Percentiles rank a stretch among this genome's conserved stretches.
Evolutionary conservation across 495 filamentous ascomycete genomes (phyloP).

Genomic region (Lichenothelia convexa): DNA sequence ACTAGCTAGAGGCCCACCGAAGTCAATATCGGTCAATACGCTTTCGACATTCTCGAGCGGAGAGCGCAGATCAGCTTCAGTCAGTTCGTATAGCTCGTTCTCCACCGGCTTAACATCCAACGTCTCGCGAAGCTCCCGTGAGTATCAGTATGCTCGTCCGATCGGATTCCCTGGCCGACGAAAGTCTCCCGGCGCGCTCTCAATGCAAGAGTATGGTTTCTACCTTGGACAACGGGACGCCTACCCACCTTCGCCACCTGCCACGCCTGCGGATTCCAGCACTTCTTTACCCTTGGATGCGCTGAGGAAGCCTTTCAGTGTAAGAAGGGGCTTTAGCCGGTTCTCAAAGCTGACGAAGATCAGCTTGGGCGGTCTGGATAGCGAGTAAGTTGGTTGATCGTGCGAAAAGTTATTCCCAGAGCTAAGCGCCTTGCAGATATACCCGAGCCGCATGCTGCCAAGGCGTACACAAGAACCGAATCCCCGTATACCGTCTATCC

Average conservation of each 20-base stretch:
- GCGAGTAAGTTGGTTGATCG: background rate
- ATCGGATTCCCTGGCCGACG: background rate
- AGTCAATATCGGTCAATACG: background rate
- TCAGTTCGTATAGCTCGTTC: slow-evolving; percentile 5
- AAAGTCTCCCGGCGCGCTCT: slow-evolving; percentile 2
- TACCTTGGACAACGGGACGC: slow-evolving; percentile 4
- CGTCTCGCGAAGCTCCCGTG: slow-evolving; percentile 7
- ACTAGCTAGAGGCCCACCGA: background rate
- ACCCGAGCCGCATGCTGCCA: slow-evolving; percentile 10
- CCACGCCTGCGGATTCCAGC: slow-evolving; percentile 10
- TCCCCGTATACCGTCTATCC: slow-evolving; percentile 8
- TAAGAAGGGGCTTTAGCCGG: slow-evolving; percentile 8
- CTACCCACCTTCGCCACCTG: slow-evolving; percentile 6
- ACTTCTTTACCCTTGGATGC: slow-evolving; percentile 7
- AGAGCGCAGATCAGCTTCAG: slow-evolving; percentile 6
- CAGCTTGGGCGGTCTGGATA: slow-evolving; percentile 1
- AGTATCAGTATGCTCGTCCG: background rate
- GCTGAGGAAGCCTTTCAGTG: slow-evolving; percentile 10
- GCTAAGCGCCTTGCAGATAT: background rate
- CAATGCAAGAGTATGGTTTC: slow-evolving; percentile 9
- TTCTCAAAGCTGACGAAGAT: slow-evolving; percentile 7
- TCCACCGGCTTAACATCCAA: slow-evolving; percentile 10
- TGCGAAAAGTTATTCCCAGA: background rate
- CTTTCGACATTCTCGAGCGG: background rate
- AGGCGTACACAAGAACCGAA: slow-evolving; percentile 1